Conservation (phyloP, 441 rosid species). For the Aquilaria agallochum region DNA sequence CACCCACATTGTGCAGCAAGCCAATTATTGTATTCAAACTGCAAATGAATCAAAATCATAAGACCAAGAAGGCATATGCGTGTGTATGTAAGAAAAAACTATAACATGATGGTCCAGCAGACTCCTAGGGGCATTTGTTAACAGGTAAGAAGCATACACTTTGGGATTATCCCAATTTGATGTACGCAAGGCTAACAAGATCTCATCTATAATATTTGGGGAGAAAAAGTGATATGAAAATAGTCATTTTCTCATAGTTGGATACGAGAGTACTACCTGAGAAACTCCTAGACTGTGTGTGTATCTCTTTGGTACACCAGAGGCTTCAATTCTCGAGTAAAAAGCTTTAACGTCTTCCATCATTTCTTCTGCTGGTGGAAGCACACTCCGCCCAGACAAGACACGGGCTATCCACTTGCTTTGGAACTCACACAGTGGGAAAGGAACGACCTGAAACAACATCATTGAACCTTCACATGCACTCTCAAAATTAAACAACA, state of each 20-base stretch:
- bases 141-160: too few species aligned
- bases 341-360: slow-evolving; percentile 44
- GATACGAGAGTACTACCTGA: slow-evolving; percentile 29
- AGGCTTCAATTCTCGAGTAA: slow-evolving; percentile 43
- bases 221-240: too few species aligned
- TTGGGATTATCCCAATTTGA: too few species aligned
- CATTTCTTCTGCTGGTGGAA: slow-evolving; percentile 60
- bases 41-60: not conserved
- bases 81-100: not conserved
- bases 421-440: slow-evolving; percentile 53
- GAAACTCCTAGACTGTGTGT: slow-evolving; percentile 34
- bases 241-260: too few species aligned
- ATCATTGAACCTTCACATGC: not conserved
- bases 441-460: slow-evolving; percentile 42
- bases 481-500: not conserved
- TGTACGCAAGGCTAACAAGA: too few species aligned
- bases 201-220: not conserved
- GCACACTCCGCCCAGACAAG: slow-evolving; percentile 49
- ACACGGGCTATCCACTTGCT: slow-evolving; percentile 80
- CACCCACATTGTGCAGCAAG: slow-evolving; percentile 47
- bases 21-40: slow-evolving; percentile 63
- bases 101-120: not conserved
- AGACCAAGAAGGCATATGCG: not conserved
- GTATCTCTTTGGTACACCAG: slow-evolving; percentile 48
- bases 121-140: too few species aligned